These are phyloP conservation scores for Erysimum cheiranthoides DNA, from an alignment of 345 rosid genomes.

Conservation along the genomic window DNA sequence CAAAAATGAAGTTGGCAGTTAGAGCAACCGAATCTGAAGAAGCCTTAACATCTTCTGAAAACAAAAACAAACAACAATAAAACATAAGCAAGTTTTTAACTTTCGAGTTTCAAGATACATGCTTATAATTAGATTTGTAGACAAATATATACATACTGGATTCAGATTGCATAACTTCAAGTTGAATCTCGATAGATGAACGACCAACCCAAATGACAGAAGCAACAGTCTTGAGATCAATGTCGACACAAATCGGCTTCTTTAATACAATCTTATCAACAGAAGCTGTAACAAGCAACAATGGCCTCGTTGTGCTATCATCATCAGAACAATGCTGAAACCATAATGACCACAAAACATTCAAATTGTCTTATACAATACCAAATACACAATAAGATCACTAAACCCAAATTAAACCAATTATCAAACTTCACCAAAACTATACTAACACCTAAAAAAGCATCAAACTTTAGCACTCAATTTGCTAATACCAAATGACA, in stretches of 20 bases:
- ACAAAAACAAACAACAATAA: constrained; percentile 19
- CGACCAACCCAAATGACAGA: constrained; percentile 87
- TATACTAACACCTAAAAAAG: no score
- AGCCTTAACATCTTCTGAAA: constrained; percentile 56
- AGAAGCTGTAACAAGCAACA: constrained; percentile 84
- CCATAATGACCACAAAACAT: constrained; percentile 9
- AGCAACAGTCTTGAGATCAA: constrained; percentile 73
- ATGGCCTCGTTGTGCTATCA: constrained; percentile 81
- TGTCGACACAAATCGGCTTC: constrained; percentile 74
- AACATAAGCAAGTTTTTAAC: not conserved
- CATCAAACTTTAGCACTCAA: no score
- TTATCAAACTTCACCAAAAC: no score
- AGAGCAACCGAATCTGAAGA: constrained; percentile 57
- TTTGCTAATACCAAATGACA: constrained; percentile 80
- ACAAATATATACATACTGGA: constrained; percentile 14
- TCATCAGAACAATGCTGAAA: constrained; percentile 79
- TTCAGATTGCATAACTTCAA: constrained; percentile 66
- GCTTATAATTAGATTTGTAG: not conserved
- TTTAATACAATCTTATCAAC: constrained; percentile 81
- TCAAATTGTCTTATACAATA: not conserved
- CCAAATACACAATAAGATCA: not conserved
- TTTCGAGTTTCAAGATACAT: not conserved
- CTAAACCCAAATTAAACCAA: not conserved
- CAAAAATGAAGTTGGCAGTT: constrained; percentile 79
- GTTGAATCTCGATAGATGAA: constrained; percentile 85